phyloP scores from a whole-genome alignment of 2,329 filamentous ascomycete species.

The Ophiostoma sp. region DNA sequence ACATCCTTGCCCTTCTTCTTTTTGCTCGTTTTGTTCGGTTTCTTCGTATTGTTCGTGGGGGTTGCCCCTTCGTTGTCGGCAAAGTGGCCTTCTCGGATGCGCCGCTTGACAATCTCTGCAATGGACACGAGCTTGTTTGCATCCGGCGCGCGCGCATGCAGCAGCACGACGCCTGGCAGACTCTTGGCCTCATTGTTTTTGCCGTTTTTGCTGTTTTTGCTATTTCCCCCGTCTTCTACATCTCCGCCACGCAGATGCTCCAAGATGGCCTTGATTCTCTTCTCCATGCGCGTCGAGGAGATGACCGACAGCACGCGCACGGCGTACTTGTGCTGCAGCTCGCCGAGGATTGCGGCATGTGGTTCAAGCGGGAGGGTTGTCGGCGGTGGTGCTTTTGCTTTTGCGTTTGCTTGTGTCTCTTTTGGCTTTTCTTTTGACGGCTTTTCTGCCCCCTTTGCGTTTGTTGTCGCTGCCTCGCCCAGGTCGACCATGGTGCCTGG shows the following conservation, averaged over 20 bases:
- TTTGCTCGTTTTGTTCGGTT: neutral
- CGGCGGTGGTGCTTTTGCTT: slow-evolving; percentile 22
- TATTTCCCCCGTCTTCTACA: too few relatives aligned
- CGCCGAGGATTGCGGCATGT: slow-evolving; percentile 41
- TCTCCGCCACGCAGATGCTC: slow-evolving; percentile 38
- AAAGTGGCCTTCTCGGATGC: slow-evolving; percentile 41
- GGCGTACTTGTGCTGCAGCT: slow-evolving; percentile 45
- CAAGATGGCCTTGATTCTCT: slow-evolving; percentile 45
- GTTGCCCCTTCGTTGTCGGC: too few relatives aligned
- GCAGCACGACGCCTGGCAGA: slow-evolving; percentile 39
- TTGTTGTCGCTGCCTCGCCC: neutral
- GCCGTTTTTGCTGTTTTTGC: neutral
- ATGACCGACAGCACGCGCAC: slow-evolving; percentile 52
- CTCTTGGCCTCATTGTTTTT: slow-evolving; percentile 12
- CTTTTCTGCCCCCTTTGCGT: neutral
- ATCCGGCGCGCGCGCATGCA: slow-evolving; percentile 48
- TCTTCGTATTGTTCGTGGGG: neutral
- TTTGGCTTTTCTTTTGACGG: slow-evolving; percentile 19
- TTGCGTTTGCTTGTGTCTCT: slow-evolving; percentile 30
- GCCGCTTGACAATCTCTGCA: slow-evolving; percentile 58
- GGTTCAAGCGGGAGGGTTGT: slow-evolving; percentile 34
- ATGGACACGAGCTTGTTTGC: slow-evolving; percentile 64
- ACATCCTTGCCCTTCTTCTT: slow-evolving; percentile 9
- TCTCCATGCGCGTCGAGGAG: slow-evolving; percentile 55
- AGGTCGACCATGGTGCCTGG: slow-evolving; percentile 17